Evolutionary conservation across 139 green algal species (phyloP), one percentile per base, ranked within the genome.

Genomic region (Chlamydomonas eustigma): DNA sequence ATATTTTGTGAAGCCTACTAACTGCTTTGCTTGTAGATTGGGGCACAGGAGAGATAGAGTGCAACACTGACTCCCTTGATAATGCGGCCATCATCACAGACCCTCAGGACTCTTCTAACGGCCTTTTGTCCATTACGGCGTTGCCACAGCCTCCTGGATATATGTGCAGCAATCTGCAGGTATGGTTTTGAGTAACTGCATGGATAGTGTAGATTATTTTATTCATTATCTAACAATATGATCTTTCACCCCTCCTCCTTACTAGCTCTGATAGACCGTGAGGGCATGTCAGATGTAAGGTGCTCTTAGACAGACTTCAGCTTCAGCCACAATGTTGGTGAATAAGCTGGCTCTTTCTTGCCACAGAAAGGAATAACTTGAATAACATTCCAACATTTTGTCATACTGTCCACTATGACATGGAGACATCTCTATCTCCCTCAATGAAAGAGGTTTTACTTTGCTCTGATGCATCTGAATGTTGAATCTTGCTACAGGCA

Each of bases 11-110:
- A 58, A 58, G 44, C 44, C 44, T 58, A 18, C 44, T 28, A 28
- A 28, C 44, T 28, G 12, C 44, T 58, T 58, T 18, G 18, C 44
- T 58, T 58, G 12, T 18, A 58, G 81, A 65, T 3, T 86, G 81
- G 81, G 81, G 81, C 38, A 86, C 84, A 30, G 50, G 68, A 36
- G 81, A 86, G 66, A 22, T 52, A 0, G n/a, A 86, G 64, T 74
- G 32, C 4, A 84, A 86, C 37, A 85, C 78, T 4, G 38, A 79
- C 28, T 69, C 32, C 18, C 6, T 30, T 37, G 66, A 32, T 28
- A 84, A 84, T 52, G 66, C 52, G 6, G 12, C 12, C 52, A 68
- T 68, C 44, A 31, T 18, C 39, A 82, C 75, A 37, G 68, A 1
- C 22, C 18, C 52, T 6, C 4, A 8, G n/a, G 18, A 8, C 18